Percentiles rank a stretch among this genome's conserved stretches.
phyloP scores from a whole-genome alignment of 1,139 yeast genomes.

The Candida sojae region DNA sequence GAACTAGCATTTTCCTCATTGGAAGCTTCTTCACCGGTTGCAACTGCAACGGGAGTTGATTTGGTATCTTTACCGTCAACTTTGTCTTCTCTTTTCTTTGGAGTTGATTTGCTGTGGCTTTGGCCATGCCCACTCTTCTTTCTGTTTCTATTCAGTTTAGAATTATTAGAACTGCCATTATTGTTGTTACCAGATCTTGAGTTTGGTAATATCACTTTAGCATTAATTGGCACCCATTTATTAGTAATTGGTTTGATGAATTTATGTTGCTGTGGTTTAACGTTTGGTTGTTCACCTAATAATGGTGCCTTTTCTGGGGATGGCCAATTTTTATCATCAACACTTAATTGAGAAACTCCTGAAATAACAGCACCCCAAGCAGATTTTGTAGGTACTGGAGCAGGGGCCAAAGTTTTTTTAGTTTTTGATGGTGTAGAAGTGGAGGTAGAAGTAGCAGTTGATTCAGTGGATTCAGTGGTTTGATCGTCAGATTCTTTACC shows the following conservation, averaged over 20 bases:
- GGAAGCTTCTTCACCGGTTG: not conserved
- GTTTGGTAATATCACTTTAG: conserved; percentile 60
- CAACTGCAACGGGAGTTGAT: not conserved
- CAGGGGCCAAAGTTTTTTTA: conserved; percentile 61
- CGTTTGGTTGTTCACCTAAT: conserved; percentile 17
- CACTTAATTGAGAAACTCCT: conserved; percentile 16
- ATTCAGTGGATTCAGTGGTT: not conserved
- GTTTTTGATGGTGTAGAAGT: conserved; percentile 18
- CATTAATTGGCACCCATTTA: conserved; percentile 89
- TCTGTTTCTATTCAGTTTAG: conserved; percentile 34
- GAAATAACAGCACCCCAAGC: conserved; percentile 60
- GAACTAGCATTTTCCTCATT: not conserved
- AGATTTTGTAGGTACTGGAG: conserved; percentile 71
- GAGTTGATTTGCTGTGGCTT: conserved; percentile 3
- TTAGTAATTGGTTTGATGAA: conserved; percentile 63
- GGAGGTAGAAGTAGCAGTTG: not conserved
- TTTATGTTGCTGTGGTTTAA: conserved; percentile 40
- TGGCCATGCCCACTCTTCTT: conserved; percentile 30
- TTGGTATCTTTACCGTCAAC: not conserved
- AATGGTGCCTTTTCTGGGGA: conserved; percentile 45
- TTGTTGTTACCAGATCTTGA: conserved; percentile 20
- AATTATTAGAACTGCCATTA: conserved; percentile 20
- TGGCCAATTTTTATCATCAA: conserved; percentile 61
- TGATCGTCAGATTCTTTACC: conserved; percentile 1
- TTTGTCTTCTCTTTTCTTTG: conserved; percentile 11